These are phyloP conservation scores for Ramularia endophylla DNA, from an alignment of 2,329 filamentous ascomycete genomes.

Conservation along the genomic window DNA sequence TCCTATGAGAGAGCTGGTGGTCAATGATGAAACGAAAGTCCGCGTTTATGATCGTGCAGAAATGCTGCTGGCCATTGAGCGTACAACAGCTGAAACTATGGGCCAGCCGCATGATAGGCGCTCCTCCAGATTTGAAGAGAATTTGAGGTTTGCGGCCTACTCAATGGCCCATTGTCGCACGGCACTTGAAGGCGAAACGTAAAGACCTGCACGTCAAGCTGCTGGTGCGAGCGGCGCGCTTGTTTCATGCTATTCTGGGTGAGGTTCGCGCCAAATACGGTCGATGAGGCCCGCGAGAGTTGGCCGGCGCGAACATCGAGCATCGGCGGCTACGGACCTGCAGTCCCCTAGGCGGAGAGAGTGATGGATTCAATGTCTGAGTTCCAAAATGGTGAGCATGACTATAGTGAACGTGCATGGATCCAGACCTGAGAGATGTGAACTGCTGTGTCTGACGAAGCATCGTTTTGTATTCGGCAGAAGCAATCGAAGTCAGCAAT, in stretches of 20 bases:
- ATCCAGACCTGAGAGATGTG: too few relatives aligned
- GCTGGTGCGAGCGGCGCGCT: slow-evolving; percentile 23
- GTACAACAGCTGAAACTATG: slow-evolving; percentile 17
- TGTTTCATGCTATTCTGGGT: slow-evolving; percentile 25
- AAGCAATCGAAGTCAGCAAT: too few relatives aligned
- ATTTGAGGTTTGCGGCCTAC: slow-evolving; percentile 5
- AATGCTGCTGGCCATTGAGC: slow-evolving; percentile 8
- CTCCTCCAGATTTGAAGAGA: slow-evolving; percentile 10
- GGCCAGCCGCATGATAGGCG: slow-evolving; percentile 13
- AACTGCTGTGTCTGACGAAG: too few relatives aligned
- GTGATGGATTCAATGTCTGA: too few relatives aligned
- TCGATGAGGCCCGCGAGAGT: slow-evolving; percentile 3
- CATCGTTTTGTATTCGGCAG: too few relatives aligned
- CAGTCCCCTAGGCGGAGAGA: too few relatives aligned
- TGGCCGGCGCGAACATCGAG: slow-evolving; percentile 16
- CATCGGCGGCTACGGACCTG: slow-evolving; percentile 15
- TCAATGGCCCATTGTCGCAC: slow-evolving; percentile 16
- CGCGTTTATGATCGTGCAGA: slow-evolving; percentile 8
- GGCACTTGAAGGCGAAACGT: slow-evolving; percentile 16
- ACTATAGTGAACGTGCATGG: too few relatives aligned
- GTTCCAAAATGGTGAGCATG: too few relatives aligned
- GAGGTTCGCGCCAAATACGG: slow-evolving; percentile 3
- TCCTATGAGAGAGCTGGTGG: slow-evolving; percentile 8
- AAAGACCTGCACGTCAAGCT: slow-evolving; percentile 15
- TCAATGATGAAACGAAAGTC: slow-evolving; percentile 16